Conservation (phyloP, 768 basidiomycete species). For the Lyophyllum decastes region DNA sequence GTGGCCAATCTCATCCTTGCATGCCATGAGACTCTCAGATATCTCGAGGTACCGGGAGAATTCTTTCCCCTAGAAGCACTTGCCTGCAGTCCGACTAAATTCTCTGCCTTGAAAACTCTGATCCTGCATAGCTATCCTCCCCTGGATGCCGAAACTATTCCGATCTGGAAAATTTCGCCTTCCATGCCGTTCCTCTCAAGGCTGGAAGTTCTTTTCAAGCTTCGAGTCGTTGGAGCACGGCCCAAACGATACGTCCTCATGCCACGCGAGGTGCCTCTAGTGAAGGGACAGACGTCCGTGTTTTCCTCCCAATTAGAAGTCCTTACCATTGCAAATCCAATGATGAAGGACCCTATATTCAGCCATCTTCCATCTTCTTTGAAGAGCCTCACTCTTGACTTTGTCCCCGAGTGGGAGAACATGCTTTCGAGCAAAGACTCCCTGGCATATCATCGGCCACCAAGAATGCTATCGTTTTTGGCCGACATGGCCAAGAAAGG, state of each 20-base stretch:
- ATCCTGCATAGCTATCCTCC: slow-evolving; percentile 15
- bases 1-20: slow-evolving; percentile 13
- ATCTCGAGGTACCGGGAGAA: slow-evolving; percentile 18
- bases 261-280: slow-evolving; percentile 1
- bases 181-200: slow-evolving; percentile 9
- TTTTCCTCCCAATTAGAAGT: slow-evolving; percentile 9
- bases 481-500: slow-evolving; percentile 1
- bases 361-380: slow-evolving; percentile 8
- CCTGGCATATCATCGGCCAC: slow-evolving; percentile 15
- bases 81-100: background rate
- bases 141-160: slow-evolving; percentile 7
- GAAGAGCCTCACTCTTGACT: slow-evolving; percentile 13
- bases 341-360: slow-evolving; percentile 12
- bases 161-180: slow-evolving; percentile 9
- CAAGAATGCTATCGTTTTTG: slow-evolving; percentile 7
- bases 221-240: slow-evolving; percentile 13
- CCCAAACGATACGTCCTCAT: slow-evolving; percentile 9
- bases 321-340: slow-evolving; percentile 13
- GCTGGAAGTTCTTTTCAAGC: slow-evolving; percentile 11
- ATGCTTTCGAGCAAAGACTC: slow-evolving; percentile 12
- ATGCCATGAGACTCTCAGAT: slow-evolving; percentile 6
- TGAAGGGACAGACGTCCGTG: background rate
- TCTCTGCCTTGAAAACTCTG: slow-evolving; percentile 8
- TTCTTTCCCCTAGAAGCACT: slow-evolving; percentile 7
- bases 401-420: slow-evolving; percentile 17